These are phyloP conservation scores for Dactylellina drechsleri DNA, from an alignment of 2,329 filamentous ascomycete species.

Conservation along the genomic window DNA sequence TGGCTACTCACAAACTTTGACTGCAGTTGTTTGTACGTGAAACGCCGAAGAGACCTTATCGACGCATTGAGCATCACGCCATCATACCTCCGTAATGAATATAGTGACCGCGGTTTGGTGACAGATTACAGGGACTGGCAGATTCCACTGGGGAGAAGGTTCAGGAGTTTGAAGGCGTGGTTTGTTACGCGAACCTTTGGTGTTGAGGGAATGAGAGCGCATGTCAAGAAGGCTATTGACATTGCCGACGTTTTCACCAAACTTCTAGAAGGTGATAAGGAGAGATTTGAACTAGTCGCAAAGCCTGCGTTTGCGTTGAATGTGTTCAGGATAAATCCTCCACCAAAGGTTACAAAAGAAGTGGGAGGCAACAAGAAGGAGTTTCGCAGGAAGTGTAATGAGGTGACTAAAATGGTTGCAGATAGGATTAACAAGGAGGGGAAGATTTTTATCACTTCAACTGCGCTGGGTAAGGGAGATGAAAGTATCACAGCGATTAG, in stretches of 20 bases:
- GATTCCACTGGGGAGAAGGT: slow-evolving; percentile 88
- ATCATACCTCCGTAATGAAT: slow-evolving; percentile 82
- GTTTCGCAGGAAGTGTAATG: slow-evolving; percentile 70
- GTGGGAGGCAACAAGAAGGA: slow-evolving; percentile 54
- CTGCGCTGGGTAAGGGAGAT: slow-evolving; percentile 68
- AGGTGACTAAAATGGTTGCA: slow-evolving; percentile 77
- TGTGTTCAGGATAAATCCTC: slow-evolving; percentile 74
- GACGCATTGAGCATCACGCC: slow-evolving; percentile 81
- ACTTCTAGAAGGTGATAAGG: slow-evolving; percentile 69
- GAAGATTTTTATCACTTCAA: slow-evolving; percentile 83
- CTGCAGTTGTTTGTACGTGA: slow-evolving; percentile 80
- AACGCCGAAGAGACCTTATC: slow-evolving; percentile 78
- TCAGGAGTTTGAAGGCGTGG: slow-evolving; percentile 92
- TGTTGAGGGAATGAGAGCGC: slow-evolving; percentile 75
- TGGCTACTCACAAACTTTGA: slow-evolving; percentile 97
- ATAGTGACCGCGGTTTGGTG: slow-evolving; percentile 82
- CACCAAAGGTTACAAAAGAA: slow-evolving; percentile 51
- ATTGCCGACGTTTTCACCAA: slow-evolving; percentile 76
- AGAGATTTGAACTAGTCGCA: slow-evolving; percentile 80
- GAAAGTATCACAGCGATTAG: slow-evolving; percentile 78
- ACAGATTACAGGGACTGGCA: slow-evolving; percentile 98
- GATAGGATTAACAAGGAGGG: slow-evolving; percentile 77
- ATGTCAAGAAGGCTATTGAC: slow-evolving; percentile 75
- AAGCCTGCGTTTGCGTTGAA: slow-evolving; percentile 81
- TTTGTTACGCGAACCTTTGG: slow-evolving; percentile 89